Conservation (phyloP, 805 yeast species). For the Kodamaea kakaduensis region DNA sequence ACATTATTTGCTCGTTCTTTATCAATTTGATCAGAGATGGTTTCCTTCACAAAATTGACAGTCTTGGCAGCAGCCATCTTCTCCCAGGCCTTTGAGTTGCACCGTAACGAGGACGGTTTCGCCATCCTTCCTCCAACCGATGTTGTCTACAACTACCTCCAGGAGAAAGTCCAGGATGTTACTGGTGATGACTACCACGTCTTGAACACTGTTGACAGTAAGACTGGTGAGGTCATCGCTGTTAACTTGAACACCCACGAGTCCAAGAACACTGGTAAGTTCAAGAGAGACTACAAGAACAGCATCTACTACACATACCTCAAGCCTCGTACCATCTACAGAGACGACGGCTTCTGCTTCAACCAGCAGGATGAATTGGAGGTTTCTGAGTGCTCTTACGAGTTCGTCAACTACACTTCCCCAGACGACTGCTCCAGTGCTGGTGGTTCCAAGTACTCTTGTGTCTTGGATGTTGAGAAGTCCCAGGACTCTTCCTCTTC, state of each 20-base stretch:
- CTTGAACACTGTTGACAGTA: constrained; percentile 11
- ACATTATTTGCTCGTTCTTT: constrained; percentile 6
- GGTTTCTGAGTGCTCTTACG: constrained; percentile 9
- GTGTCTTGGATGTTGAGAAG: constrained; percentile 14
- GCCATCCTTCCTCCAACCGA: constrained; percentile 16
- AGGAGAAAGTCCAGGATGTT: constrained; percentile 3
- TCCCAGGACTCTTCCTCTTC: constrained; percentile 9
- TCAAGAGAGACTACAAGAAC: constrained; percentile 11
- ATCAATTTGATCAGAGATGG: constrained; percentile 11
- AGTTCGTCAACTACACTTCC: constrained; percentile 11
- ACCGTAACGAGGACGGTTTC: constrained; percentile 12
- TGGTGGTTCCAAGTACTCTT: constrained; percentile 13
- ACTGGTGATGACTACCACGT: constrained; percentile 11
- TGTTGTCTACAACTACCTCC: constrained; percentile 10
- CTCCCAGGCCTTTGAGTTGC: constrained; percentile 10
- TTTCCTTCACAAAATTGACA: constrained; percentile 9
- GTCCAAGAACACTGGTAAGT: constrained; percentile 11
- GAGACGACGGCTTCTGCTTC: constrained; percentile 10
- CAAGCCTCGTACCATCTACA: constrained; percentile 10
- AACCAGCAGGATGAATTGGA: constrained; percentile 12
- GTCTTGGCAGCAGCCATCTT: constrained; percentile 4
- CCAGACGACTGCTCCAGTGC: constrained; percentile 11
- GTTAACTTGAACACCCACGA: constrained; percentile 15
- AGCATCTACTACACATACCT: constrained; percentile 9
- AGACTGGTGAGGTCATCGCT: constrained; percentile 12